Evolutionary conservation across 2,329 filamentous ascomycete species (phyloP).

Genomic region (Trichophyton benhamiae): DNA sequence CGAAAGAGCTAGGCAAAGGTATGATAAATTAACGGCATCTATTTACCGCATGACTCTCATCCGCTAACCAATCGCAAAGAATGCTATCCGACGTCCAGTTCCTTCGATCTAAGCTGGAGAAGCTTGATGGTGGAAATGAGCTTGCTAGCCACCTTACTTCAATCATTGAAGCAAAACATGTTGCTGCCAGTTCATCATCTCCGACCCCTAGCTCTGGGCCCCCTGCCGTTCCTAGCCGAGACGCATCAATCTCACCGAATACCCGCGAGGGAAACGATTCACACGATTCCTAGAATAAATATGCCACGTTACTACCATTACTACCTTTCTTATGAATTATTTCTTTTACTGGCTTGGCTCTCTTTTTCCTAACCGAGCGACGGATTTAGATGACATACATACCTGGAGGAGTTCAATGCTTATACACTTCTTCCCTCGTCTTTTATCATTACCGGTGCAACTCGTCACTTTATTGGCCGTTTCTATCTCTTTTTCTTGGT

Average conservation of each 20-base stretch:
- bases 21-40: conserved; percentile 11
- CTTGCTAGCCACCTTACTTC: conserved; percentile 57
- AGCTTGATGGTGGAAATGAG: conserved; percentile 67
- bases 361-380: not conserved
- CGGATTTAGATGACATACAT: conserved; percentile 2
- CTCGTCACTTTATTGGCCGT: not conserved
- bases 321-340: not conserved
- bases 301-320: not conserved
- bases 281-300: not conserved
- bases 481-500: not conserved
- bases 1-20: conserved; percentile 59
- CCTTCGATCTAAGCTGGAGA: conserved; percentile 57
- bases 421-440: not conserved
- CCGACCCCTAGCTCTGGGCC: conserved; percentile 3
- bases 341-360: not conserved
- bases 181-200: conserved; percentile 12
- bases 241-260: not conserved
- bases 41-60: not conserved
- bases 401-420: not conserved
- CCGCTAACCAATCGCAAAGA: conserved; percentile 32
- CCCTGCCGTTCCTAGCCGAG: not conserved
- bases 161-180: conserved; percentile 28
- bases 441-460: not conserved
- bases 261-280: not conserved
- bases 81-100: conserved; percentile 65